Evolutionary conservation across 2,329 filamentous ascomycete genomes (phyloP).

Genomic region (Rutstroemia sp.): DNA sequence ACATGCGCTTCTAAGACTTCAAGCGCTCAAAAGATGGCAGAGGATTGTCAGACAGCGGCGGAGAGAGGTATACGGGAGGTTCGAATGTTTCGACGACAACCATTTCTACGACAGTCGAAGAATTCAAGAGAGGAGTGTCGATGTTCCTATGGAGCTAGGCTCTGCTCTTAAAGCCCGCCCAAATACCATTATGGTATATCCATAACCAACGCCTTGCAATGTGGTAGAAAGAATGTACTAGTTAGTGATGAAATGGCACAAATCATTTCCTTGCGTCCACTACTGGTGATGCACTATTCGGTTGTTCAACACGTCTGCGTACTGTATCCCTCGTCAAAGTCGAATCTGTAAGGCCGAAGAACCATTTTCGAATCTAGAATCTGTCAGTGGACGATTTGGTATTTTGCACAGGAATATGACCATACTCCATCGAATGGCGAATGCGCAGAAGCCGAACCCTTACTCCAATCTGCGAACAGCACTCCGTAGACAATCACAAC

Average conservation of each 20-base stretch:
- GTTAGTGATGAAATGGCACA: not conserved
- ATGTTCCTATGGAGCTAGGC: not conserved
- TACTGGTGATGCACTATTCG: constrained; percentile 17
- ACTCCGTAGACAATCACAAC: constrained; percentile 49
- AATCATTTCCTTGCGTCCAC: constrained; percentile 14
- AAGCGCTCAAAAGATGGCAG: too few relatives aligned
- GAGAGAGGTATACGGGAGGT: too few relatives aligned
- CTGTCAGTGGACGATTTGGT: constrained; percentile 9
- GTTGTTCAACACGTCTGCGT: constrained; percentile 10
- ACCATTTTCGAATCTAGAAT: constrained; percentile 33
- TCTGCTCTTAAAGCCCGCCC: not conserved
- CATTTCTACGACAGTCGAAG: too few relatives aligned
- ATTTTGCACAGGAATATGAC: not conserved
- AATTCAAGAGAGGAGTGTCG: not conserved
- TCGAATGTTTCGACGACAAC: too few relatives aligned
- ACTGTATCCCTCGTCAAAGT: constrained; percentile 27
- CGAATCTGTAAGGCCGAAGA: constrained; percentile 33
- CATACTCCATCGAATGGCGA: constrained; percentile 46
- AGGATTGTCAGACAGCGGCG: too few relatives aligned
- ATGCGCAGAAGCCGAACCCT: constrained; percentile 21
- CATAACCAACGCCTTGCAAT: constrained; percentile 1
- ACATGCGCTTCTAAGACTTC: too few relatives aligned
- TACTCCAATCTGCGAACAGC: constrained; percentile 53
- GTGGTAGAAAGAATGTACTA: constrained; percentile 4
- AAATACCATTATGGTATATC: constrained; percentile 1